These are phyloP conservation scores for Pyracantha coccinea DNA, from an alignment of 331 rosid genomes.

Conservation along the genomic window DNA sequence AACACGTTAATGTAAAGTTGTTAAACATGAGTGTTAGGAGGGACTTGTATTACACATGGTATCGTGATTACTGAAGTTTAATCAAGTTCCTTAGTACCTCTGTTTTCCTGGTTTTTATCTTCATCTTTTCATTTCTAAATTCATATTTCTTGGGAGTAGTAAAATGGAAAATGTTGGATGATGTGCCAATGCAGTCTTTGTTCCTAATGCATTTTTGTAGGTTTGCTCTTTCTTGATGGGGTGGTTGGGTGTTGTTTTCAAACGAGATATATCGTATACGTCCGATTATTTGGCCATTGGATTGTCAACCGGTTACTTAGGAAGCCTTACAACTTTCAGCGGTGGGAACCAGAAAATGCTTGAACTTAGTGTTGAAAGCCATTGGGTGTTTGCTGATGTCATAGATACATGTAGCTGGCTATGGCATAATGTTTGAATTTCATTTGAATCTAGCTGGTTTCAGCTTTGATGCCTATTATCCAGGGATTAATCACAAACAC, in stretches of 20 bases:
- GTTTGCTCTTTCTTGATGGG: constrained; percentile 93
- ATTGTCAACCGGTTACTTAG: constrained; percentile 69
- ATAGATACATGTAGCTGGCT: neutral
- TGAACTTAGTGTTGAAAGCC: constrained; percentile 58
- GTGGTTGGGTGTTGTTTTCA: constrained; percentile 84
- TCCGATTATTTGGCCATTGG: constrained; percentile 75
- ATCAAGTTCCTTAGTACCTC: neutral
- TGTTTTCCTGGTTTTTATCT: neutral
- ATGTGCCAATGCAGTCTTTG: neutral
- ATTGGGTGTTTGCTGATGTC: constrained; percentile 37
- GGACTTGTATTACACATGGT: neutral
- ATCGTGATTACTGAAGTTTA: neutral
- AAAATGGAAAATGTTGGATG: neutral
- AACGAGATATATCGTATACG: constrained; percentile 45
- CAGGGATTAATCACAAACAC: neutral
- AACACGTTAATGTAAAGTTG: neutral
- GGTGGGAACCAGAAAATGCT: constrained; percentile 95
- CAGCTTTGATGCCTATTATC: neutral
- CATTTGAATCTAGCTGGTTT: neutral
- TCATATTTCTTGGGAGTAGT: neutral
- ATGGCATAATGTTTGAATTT: neutral
- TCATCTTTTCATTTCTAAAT: neutral
- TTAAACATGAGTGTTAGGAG: neutral
- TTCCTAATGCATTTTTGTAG: constrained; percentile 27
- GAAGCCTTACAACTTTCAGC: constrained; percentile 92